phyloP scores from a whole-genome alignment of 1,139 yeast species.

The Pichia sp. region DNA sequence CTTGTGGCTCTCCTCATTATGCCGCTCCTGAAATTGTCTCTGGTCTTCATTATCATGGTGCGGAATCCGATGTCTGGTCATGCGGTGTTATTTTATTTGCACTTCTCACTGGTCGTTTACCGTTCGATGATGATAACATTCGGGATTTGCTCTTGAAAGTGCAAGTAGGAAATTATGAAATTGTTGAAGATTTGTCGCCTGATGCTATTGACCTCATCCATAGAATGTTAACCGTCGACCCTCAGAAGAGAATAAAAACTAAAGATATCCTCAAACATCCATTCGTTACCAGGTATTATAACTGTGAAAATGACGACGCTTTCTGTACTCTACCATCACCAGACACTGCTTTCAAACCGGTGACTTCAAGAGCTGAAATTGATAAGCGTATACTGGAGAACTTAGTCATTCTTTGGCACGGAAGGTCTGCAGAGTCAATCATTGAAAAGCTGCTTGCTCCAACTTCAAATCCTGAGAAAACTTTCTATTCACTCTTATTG shows the following conservation, averaged over 20 bases:
- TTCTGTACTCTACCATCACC: constrained; percentile 26
- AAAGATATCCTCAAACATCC: constrained; percentile 73
- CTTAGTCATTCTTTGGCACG: constrained; percentile 86
- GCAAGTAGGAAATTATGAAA: constrained; percentile 77
- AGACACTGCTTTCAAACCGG: constrained; percentile 30
- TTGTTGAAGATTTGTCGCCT: constrained; percentile 71
- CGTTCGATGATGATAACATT: constrained; percentile 95
- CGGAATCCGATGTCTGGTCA: constrained; percentile 97
- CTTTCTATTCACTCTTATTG: constrained; percentile 76
- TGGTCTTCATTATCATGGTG: constrained; percentile 91
- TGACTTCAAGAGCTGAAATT: constrained; percentile 47
- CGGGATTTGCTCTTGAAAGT: constrained; percentile 80
- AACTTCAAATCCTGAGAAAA: constrained; percentile 73
- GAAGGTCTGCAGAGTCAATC: constrained; percentile 59
- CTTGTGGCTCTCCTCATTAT: constrained; percentile 98
- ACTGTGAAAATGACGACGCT: constrained; percentile 22
- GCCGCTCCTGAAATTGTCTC: constrained; percentile 98
- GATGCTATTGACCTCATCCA: constrained; percentile 87
- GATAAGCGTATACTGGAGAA: constrained; percentile 82
- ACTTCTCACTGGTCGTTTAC: constrained; percentile 85
- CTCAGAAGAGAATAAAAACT: constrained; percentile 69
- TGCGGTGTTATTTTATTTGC: constrained; percentile 96
- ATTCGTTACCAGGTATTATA: constrained; percentile 65
- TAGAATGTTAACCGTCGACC: constrained; percentile 76
- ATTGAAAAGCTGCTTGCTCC: constrained; percentile 51